A percentile compares a stretch with the other conserved stretches of the same genome.
Conservation (phyloP, 2,329 filamentous ascomycete genomes). For the Orbilia brochopaga region DNA sequence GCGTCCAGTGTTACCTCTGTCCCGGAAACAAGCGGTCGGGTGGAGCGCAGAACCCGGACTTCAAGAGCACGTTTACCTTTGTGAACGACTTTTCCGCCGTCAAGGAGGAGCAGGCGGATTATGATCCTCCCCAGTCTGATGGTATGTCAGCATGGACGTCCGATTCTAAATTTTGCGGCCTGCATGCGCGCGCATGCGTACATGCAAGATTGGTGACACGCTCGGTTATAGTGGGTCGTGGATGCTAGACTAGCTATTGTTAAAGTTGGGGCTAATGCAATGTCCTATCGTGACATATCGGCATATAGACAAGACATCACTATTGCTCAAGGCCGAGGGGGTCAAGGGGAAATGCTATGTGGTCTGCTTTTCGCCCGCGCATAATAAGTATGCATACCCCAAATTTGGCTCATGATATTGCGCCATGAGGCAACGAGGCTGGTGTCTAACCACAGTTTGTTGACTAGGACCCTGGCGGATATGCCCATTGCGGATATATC, state of each 20-base stretch:
- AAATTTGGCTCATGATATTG: not conserved
- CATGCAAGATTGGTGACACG: not conserved
- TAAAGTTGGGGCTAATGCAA: not conserved
- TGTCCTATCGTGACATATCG: conserved; percentile 1
- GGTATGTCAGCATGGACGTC: conserved; percentile 9
- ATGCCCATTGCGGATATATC: conserved; percentile 77
- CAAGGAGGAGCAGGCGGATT: conserved; percentile 87
- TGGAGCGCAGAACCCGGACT: conserved; percentile 84
- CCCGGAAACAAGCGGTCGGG: conserved; percentile 87
- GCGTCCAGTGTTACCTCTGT: conserved; percentile 83
- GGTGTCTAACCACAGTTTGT: not conserved
- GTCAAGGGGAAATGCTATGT: conserved; percentile 98
- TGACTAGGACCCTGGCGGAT: conserved; percentile 77
- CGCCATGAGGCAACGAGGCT: not conserved
- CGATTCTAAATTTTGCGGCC: no score
- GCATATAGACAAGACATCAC: conserved; percentile 63
- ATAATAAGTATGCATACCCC: conserved; percentile 68
- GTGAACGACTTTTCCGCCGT: conserved; percentile 98
- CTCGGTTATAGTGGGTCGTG: no score
- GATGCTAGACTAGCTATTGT: no score
- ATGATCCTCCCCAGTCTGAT: conserved; percentile 60
- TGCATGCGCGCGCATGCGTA: no score
- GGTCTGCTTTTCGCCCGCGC: conserved; percentile 87
- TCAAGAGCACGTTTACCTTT: conserved; percentile 87
- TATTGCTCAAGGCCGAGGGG: conserved; percentile 79